phyloP scores from a whole-genome alignment of 2,329 filamentous ascomycete genomes.

The Apiospora rasikravindrae region DNA sequence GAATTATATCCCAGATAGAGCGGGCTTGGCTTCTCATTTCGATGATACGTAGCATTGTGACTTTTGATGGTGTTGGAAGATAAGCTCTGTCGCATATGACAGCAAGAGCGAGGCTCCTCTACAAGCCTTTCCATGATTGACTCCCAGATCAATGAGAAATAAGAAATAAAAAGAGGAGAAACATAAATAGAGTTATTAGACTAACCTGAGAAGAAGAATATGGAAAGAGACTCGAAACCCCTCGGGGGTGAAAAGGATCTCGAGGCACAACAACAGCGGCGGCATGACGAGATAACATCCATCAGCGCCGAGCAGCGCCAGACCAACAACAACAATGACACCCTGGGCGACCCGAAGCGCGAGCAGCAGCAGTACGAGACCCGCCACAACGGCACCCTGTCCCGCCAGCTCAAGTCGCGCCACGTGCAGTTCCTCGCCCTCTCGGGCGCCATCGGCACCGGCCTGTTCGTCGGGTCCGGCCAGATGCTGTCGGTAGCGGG shows the following conservation, averaged over 20 bases:
- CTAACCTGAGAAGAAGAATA: background rate
- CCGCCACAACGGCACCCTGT: constrained; percentile 40
- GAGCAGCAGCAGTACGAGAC: constrained; percentile 23
- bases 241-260: background rate
- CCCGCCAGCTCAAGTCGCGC: constrained; percentile 44
- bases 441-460: constrained; percentile 76
- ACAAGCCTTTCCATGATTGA: background rate
- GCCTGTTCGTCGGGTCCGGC: constrained; percentile 73
- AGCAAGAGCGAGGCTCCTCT: background rate
- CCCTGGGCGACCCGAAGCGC: constrained; percentile 28
- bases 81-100: background rate
- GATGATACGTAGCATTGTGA: background rate
- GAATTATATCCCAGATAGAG: background rate
- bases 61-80: background rate
- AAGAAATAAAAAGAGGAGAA: background rate
- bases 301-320: background rate
- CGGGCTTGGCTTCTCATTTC: background rate
- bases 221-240: background rate
- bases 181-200: background rate
- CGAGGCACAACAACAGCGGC: background rate
- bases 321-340: constrained; percentile 29
- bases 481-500: constrained; percentile 58
- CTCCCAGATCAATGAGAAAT: background rate
- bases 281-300: background rate
- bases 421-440: constrained; percentile 70